These are phyloP conservation scores for Fusarium sp. DNA, from an alignment of 2,329 filamentous ascomycete genomes.

Conservation along the genomic window DNA sequence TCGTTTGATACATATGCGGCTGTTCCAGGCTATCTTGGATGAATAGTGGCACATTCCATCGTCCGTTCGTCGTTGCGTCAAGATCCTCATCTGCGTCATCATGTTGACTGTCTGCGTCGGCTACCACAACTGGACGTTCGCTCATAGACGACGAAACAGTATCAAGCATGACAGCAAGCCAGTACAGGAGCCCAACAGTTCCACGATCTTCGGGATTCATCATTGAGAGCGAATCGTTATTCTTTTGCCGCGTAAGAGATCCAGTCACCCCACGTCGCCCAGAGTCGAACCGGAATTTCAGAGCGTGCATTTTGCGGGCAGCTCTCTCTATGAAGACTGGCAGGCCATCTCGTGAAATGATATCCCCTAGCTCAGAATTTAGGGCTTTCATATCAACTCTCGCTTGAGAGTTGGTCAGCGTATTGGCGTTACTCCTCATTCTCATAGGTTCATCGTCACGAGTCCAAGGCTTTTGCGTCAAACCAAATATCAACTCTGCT, in stretches of 20 bases:
- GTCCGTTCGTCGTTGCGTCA: constrained; percentile 17
- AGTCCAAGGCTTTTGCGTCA: constrained; percentile 53
- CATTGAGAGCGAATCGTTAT: neutral
- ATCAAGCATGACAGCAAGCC: constrained; percentile 71
- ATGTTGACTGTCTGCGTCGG: constrained; percentile 57
- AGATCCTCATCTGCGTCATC: constrained; percentile 42
- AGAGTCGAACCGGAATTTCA: constrained; percentile 45
- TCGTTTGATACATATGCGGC: constrained; percentile 29
- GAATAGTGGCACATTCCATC: constrained; percentile 44
- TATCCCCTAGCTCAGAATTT: constrained; percentile 34
- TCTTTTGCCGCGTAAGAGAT: constrained; percentile 2
- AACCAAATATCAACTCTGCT: constrained; percentile 56
- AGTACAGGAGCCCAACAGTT: constrained; percentile 68
- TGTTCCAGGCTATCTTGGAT: constrained; percentile 48
- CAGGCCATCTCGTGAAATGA: constrained; percentile 42
- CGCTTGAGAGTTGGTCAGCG: constrained; percentile 3
- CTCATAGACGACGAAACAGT: constrained; percentile 68
- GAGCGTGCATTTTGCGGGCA: constrained; percentile 46
- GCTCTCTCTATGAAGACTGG: constrained; percentile 45
- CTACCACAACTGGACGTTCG: constrained; percentile 52
- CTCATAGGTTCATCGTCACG: constrained; percentile 23
- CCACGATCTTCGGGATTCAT: constrained; percentile 49
- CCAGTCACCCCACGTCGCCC: constrained; percentile 28
- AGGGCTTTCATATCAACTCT: constrained; percentile 27
- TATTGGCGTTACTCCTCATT: neutral